Conservation (phyloP, 768 basidiomycete species). For the Mycena vitilis region DNA sequence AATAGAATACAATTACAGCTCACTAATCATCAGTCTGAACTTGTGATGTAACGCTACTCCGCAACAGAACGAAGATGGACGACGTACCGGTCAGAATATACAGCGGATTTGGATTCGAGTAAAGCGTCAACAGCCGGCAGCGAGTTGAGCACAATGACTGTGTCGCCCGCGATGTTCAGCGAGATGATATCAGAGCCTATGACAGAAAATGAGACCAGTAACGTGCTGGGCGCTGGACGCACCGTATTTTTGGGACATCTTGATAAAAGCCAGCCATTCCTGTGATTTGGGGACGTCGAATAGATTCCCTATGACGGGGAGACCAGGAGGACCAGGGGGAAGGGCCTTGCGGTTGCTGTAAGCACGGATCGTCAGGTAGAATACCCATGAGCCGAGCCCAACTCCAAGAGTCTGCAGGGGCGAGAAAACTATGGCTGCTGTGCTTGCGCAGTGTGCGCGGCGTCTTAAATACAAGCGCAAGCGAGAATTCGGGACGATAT, state of each 20-base stretch:
- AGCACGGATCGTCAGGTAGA: neutral
- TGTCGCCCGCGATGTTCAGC: constrained; percentile 17
- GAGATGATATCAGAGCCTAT: constrained; percentile 26
- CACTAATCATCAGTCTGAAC: constrained; percentile 23
- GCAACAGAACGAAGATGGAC: neutral
- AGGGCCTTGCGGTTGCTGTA: constrained; percentile 1
- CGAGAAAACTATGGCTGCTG: neutral
- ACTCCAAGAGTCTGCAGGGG: neutral
- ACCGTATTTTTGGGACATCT: constrained; percentile 26
- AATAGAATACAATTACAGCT: constrained; percentile 8
- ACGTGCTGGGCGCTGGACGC: neutral
- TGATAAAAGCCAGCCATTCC: constrained; percentile 16
- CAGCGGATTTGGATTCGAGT: constrained; percentile 15
- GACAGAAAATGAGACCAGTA: neutral
- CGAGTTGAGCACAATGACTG: constrained; percentile 27
- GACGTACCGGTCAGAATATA: constrained; percentile 26
- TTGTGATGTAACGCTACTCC: no score
- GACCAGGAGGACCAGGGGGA: constrained; percentile 15
- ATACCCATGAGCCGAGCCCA: neutral
- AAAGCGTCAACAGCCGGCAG: neutral
- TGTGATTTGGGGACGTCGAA: constrained; percentile 12
- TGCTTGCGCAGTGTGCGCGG: no score
- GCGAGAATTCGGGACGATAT: no score
- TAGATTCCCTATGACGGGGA: constrained; percentile 13
- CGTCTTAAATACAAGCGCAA: no score